These are phyloP conservation scores for Laetiporus sulphureus DNA, from an alignment of 1,284 basidiomycete species.

Conservation along the genomic window DNA sequence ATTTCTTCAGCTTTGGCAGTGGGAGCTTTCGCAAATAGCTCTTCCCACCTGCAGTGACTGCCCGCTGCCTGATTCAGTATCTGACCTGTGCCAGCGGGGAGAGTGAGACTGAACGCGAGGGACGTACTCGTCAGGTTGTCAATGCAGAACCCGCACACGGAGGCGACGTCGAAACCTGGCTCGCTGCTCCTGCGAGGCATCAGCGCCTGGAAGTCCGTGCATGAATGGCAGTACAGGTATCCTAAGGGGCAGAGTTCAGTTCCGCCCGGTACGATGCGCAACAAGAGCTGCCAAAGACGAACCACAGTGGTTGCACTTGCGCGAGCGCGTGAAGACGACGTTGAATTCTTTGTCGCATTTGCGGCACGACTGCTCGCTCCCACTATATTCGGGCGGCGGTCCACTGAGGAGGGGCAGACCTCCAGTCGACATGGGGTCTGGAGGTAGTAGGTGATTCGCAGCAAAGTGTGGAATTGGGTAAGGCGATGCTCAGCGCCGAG, in stretches of 20 bases:
- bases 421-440: conserved; percentile 4
- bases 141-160: conserved; percentile 68
- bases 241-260: too few relatives aligned
- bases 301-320: conserved; percentile 74
- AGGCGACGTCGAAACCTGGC: conserved; percentile 53
- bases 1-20: conserved; percentile 57
- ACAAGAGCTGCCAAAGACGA: conserved; percentile 19
- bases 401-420: conserved; percentile 71
- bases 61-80: conserved; percentile 8
- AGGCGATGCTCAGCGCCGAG: neutral
- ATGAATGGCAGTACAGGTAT: conserved; percentile 63
- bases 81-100: neutral
- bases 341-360: conserved; percentile 74
- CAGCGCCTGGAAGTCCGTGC: conserved; percentile 67
- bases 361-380: conserved; percentile 46
- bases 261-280: neutral
- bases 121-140: conserved; percentile 60
- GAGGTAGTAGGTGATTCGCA: neutral
- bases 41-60: conserved; percentile 64
- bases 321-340: conserved; percentile 53
- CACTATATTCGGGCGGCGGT: conserved; percentile 27
- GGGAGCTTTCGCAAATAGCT: conserved; percentile 46
- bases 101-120: neutral
- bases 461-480: neutral
- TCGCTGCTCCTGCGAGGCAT: conserved; percentile 50